phyloP scores from a whole-genome alignment of 441 rosid species.

The Corymbia calophylla region DNA sequence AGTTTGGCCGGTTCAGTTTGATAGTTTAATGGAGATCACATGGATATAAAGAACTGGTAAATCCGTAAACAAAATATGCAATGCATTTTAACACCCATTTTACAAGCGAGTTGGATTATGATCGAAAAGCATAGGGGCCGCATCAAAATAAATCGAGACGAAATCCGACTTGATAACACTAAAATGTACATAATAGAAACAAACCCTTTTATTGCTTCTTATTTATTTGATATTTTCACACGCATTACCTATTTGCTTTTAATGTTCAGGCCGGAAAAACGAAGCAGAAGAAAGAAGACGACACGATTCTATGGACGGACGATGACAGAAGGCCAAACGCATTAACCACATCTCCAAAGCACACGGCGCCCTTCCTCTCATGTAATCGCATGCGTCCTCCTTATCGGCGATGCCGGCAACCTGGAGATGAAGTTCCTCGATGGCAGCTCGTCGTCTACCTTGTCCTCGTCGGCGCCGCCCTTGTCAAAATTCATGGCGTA shows the following conservation, averaged over 20 bases:
- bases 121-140: neutral
- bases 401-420: constrained; percentile 23
- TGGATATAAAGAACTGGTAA: rapidly evolving
- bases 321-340: neutral
- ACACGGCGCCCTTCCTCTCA: neutral
- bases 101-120: neutral
- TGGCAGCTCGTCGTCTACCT: neutral
- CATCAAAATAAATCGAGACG: neutral
- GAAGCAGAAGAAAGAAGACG: neutral
- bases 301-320: neutral
- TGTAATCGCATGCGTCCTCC: neutral
- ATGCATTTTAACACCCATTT: neutral
- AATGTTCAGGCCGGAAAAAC: neutral
- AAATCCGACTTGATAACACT: neutral
- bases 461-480: neutral
- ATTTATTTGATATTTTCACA: neutral
- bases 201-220: neutral
- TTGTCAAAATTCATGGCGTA: constrained; percentile 43
- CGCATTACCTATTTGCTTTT: neutral
- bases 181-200: neutral
- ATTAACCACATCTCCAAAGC: neutral
- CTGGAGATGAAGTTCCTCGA: constrained; percentile 26
- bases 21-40: neutral
- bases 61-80: neutral
- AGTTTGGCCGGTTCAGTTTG: no score